phyloP scores from a whole-genome alignment of 441 rosid genomes.

The Erodium moschatum region DNA sequence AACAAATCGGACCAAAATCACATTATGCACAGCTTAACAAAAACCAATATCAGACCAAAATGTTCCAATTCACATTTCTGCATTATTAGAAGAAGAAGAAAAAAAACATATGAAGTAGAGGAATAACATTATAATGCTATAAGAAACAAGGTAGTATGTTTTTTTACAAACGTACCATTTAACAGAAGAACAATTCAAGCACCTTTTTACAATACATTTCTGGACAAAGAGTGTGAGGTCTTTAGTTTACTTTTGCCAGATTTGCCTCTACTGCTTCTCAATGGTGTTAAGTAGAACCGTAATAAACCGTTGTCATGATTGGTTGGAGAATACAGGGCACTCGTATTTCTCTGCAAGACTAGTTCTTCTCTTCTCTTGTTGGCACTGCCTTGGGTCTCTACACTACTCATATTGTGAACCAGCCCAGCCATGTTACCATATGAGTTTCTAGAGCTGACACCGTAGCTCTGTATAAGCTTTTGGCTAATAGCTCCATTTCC shows the following conservation, averaged over 20 bases:
- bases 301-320: conserved; percentile 39
- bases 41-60: conserved; percentile 5
- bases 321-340: conserved; percentile 24
- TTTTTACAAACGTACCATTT: conserved; percentile 32
- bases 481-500: conserved; percentile 26
- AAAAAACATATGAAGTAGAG: conserved; percentile 13
- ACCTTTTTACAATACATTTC: conserved; percentile 21
- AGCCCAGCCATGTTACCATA: conserved; percentile 26
- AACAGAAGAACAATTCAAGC: conserved; percentile 14
- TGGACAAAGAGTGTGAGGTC: not conserved
- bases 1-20: not conserved
- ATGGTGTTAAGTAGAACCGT: conserved; percentile 50
- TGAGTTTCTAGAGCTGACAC: not conserved
- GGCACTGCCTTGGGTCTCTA: not conserved
- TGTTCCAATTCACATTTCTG: conserved; percentile 17
- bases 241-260: conserved; percentile 41
- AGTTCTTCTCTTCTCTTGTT: conserved; percentile 29
- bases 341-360: conserved; percentile 24
- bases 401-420: conserved; percentile 11
- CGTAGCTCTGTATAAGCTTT: not conserved
- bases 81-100: conserved; percentile 14
- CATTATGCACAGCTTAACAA: not conserved
- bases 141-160: conserved; percentile 22
- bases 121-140: conserved; percentile 22
- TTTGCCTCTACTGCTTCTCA: conserved; percentile 41